A percentile compares a stretch with the other conserved stretches of the same genome.
phyloP scores from a whole-genome alignment of 208 protist genomes.

The Leptomonas pyrrhocoris region DNA sequence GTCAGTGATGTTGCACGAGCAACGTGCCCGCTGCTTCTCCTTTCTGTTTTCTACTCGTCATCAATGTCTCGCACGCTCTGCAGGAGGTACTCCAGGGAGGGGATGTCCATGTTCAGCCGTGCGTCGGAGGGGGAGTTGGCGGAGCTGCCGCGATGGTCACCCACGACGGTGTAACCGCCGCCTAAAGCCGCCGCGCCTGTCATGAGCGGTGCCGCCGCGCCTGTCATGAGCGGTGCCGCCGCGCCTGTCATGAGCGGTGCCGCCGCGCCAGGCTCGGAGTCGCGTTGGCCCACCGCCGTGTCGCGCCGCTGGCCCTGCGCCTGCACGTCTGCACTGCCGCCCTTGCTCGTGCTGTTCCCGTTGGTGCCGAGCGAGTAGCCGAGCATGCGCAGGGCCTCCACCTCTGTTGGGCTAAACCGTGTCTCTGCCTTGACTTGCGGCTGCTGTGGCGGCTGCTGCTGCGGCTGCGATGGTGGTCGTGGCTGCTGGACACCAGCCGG shows the following conservation, averaged over 20 bases:
- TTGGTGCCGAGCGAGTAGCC: slow-evolving; percentile 14
- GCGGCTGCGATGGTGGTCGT: background rate
- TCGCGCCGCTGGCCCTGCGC: background rate
- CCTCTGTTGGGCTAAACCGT: slow-evolving; percentile 29
- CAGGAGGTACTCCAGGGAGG: slow-evolving; percentile 57
- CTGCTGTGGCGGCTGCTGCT: slow-evolving; percentile 6
- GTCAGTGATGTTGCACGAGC: too few relatives aligned
- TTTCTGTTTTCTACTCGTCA: too few relatives aligned
- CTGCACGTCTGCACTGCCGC: background rate
- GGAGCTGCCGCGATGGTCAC: slow-evolving; percentile 10
- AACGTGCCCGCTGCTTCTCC: too few relatives aligned
- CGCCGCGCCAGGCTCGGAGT: slow-evolving; percentile 8
- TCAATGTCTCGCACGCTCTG: slow-evolving; percentile 71
- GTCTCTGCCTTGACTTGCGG: slow-evolving; percentile 10
- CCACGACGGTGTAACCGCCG: slow-evolving; percentile 27
- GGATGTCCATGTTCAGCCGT: slow-evolving; percentile 33
- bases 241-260: background rate
- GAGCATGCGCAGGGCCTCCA: slow-evolving; percentile 34
- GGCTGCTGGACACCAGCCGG: slow-evolving; percentile 3
- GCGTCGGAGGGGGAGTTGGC: slow-evolving; percentile 19
- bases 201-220: background rate
- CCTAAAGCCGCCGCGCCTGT: background rate
- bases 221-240: background rate
- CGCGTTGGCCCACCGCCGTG: slow-evolving; percentile 5
- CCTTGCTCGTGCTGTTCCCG: background rate